phyloP scores from a whole-genome alignment of 169 alveolate genomes.

The Eimeria necatrix region DNA sequence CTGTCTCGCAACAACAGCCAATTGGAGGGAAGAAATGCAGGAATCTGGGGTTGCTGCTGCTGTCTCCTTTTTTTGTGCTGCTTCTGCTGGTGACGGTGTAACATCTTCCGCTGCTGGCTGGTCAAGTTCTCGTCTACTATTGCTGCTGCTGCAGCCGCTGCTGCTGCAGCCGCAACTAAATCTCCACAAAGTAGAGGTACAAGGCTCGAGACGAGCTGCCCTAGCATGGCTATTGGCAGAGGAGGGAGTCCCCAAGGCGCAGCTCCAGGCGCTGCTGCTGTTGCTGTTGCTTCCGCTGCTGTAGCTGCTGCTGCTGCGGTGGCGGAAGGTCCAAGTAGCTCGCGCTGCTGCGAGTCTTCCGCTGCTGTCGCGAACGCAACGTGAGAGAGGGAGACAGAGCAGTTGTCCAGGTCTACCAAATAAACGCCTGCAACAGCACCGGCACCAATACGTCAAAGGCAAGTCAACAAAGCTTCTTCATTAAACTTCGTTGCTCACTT shows the following conservation, averaged over 20 bases:
- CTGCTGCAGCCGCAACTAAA: conserved; percentile 61
- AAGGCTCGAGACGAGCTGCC: conserved; percentile 45
- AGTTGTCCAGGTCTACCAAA: conserved; percentile 48
- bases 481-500: not conserved
- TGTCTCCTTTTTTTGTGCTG: conserved; percentile 63
- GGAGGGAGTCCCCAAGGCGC: conserved; percentile 65
- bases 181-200: conserved; percentile 62
- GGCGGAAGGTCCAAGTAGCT: conserved; percentile 36
- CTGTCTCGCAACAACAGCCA: conserved; percentile 59
- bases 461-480: not conserved
- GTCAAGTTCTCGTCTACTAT: conserved; percentile 62
- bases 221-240: conserved; percentile 43
- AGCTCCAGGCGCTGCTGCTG: conserved; percentile 51
- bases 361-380: conserved; percentile 61
- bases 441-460: not conserved
- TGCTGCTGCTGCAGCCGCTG: conserved; percentile 67
- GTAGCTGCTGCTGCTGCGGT: conserved; percentile 36
- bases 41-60: conserved; percentile 61
- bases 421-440: conserved; percentile 43
- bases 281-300: conserved; percentile 46
- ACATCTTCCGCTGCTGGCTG: conserved; percentile 65
- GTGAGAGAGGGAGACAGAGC: conserved; percentile 49
- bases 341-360: conserved; percentile 52
- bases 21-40: conserved; percentile 53
- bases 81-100: conserved; percentile 69